Evolutionary conservation across 1,139 yeast species (phyloP), one percentile per base, ranked within the genome.

Genomic region (Kodamaea alishanica): DNA sequence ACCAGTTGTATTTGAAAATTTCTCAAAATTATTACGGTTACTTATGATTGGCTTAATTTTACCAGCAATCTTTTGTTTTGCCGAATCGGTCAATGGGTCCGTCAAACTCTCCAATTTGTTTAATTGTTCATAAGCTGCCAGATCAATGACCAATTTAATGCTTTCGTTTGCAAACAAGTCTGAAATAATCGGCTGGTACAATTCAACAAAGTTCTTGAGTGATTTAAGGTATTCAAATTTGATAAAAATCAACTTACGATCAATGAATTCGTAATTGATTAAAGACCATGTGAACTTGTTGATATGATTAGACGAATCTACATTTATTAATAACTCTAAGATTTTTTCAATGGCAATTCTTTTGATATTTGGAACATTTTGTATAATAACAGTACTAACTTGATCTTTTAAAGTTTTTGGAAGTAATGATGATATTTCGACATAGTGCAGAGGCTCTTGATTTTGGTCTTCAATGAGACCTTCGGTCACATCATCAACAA

Each of bases 401-500:
- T 75, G 77, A 24, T 72, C 66, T 26, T 60, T 58, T 34, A 68
- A 47, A 32, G 60, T 65, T 3, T 41, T 41, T 0, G 75, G 73
- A 3, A 46, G 42, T 23, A 72, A 58, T 1, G 43, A 42, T 6
- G 54, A 51, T 9, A 73, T 53, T 1, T 58, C 62, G 3, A 57
- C 48, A 32, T 40, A 52, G 24, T 40, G 36, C 7, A 38, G 34
- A 1, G 42, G 39, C 32, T 35, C 42, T 8, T 42, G 43, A 6
- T 44, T 46, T 5, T 24, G 30, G 2, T 28, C 34, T 6, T 33
- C 43, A 24, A 33, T 46, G 33, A 49, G 54, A 9, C 42, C 40
- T 2, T 32, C 37, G 7, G 51, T 40, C 7, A 47, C 52, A 15
- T 45, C 49, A 8, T 48, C 52, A 8, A 44, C 47, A 29, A 49